Conservation (phyloP, 176 grass and related monocot genomes). For the Hsuehochloa calcarea region DNA sequence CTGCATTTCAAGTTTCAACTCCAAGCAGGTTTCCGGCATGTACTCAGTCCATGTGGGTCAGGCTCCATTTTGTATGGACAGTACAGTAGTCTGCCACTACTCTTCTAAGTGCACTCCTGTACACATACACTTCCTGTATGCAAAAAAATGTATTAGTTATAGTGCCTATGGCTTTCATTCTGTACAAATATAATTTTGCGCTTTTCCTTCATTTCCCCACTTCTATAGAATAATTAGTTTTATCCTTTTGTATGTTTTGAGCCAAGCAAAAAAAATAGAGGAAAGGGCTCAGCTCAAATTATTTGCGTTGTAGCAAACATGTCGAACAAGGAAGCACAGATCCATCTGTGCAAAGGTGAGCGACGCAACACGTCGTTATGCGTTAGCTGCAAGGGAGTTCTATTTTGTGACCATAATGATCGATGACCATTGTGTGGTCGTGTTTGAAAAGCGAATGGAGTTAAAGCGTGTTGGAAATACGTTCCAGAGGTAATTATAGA, state of each 20-base stretch:
- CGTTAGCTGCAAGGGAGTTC: neutral
- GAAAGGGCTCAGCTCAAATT: no score
- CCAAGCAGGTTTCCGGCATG: neutral
- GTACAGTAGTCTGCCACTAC: conserved; percentile 2
- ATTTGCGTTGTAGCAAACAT: no score
- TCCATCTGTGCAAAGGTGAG: no score
- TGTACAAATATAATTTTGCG: neutral
- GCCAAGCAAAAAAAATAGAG: neutral
- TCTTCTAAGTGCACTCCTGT: neutral
- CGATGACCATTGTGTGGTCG: no score
- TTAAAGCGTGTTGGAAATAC: no score
- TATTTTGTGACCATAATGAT: neutral
- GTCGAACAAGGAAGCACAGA: no score
- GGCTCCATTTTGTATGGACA: neutral
- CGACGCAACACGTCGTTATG: neutral
- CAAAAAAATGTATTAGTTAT: neutral
- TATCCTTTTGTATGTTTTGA: neutral
- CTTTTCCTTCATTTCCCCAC: neutral
- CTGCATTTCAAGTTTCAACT: neutral
- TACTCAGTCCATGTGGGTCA: neutral
- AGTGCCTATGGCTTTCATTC: neutral
- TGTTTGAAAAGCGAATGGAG: no score
- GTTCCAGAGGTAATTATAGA: no score
- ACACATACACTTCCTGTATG: neutral
- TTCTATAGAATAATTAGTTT: neutral